Evolutionary conservation across 306 rosid species (phyloP), one percentile per base, ranked within the genome.

Genomic region (Leucaena leucocephala): DNA sequence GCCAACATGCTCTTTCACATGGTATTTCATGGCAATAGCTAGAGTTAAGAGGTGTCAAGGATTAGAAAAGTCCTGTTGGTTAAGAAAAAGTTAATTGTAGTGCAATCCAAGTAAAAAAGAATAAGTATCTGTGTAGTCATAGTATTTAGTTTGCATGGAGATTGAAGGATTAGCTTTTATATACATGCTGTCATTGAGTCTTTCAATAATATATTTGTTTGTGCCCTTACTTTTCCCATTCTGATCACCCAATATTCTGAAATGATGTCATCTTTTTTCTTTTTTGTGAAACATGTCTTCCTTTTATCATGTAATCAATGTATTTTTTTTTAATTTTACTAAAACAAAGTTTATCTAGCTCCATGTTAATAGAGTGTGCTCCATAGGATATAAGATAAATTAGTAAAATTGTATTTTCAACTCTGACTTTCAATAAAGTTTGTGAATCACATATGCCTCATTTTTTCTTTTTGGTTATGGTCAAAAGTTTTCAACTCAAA

Each of bases 11-110:
- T 40, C 55, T 72, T 61, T 78, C 42, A 8, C 71, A 34, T 61
- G 69, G 59, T 50, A 35, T 82, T 82, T 76, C 36, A 64, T 61
- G 75, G 64, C 74, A 63, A 58, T 73, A 40, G 46, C 76, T 49
- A 9, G 40, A 16, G 48, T 66, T n/a, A 39, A 66, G 71, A 39
- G 49, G 15, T n/a, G 21, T 40, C 15, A 39, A 17, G 49, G 49
- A 40, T 67, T 67, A 4, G 15, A n/a, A 40, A 67, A 67, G 35
- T 40, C 16, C 12, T 9, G 27, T 4, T 0, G 49, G 49, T 67
- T n/a, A 40, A 67, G 34, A 67, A 17, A 67, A 44, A 67, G 50
- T 67, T 39, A 17, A 48, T 8, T 9, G 49, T 67, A 40, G 7
- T 17, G 16, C 33, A 67, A 35, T 36, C 50, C 10, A 35, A 63